Base-by-base conservation (phyloP, 164 flowering plant genomes). In the Stephania japonica region DNA sequence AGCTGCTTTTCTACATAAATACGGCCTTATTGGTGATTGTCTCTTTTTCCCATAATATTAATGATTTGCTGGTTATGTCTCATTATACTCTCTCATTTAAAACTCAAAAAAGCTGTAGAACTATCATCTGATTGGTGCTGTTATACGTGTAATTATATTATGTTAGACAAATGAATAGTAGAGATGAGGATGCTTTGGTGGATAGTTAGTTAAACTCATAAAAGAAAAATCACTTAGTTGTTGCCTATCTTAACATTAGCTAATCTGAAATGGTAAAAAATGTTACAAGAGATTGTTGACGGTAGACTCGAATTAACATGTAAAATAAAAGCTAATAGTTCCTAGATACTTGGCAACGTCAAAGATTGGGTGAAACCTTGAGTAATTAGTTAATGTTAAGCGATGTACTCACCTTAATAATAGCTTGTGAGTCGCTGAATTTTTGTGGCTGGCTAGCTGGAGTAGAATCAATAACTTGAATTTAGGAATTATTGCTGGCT, bases 1-100 rank as follows among this genome's bases (percentile, higher is more conserved):
- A 24, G 88, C 93, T 49, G 83, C 87, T 73, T 93, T 95, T 87
- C 83, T 95, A 67, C 85, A 90, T 5, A 93, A 91, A 82, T 89
- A 95, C 83, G 94, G 90, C 43, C 97, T 93, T 66, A 49, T 83
- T 72, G 94, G 98, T 91, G 76, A 73, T 64, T 19, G 41, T 13
- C 7, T n/a, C 44, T 63, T 65, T 73, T 10, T 12, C 65, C 5
- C 24, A 50, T 47, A 14, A 62, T 64, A 23, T 12, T 32, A n/a
- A 4, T 65, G 32, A 9, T 62, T 9, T 18, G 11, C 27, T 26
- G n/a, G 38, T 26, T 41, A 12, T 21, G 24, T 1, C 65, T 53
- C 63, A 32, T 24, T 70, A 21, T 43, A 56, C 24, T 75, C 5
- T 56, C 47, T 6, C 9, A 10, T 67, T 6, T 12, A 27, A 64